phyloP scores from a whole-genome alignment of 805 yeast genomes.

The Kazachstania psychrophila region DNA sequence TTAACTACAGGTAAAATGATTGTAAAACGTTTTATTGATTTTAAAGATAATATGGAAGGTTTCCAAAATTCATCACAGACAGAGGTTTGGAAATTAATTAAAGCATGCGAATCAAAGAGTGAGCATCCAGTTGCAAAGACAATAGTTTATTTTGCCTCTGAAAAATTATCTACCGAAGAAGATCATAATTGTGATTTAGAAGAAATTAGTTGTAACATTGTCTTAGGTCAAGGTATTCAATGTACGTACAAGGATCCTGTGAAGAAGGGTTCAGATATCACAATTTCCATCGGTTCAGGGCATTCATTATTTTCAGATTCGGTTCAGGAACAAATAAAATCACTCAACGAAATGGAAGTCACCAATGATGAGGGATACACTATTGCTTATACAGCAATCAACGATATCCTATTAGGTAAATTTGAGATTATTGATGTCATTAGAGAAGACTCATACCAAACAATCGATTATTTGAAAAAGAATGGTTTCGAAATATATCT shows the following conservation, averaged over 20 bases:
- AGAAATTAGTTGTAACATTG: constrained; percentile 22
- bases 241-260: constrained; percentile 19
- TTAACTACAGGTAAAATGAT: constrained; percentile 77
- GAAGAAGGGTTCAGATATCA: no score
- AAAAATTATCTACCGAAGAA: constrained; percentile 32
- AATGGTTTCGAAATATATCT: constrained; percentile 61
- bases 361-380: constrained; percentile 33
- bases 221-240: constrained; percentile 34
- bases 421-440: constrained; percentile 60
- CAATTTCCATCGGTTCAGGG: constrained; percentile 52
- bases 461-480: constrained; percentile 44
- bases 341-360: constrained; percentile 13
- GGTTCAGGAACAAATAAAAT: constrained; percentile 1
- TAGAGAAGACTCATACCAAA: constrained; percentile 53
- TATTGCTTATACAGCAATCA: constrained; percentile 47
- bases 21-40: constrained; percentile 23
- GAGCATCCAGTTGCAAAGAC: constrained; percentile 11
- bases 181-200: neutral
- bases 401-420: constrained; percentile 52
- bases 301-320: constrained; percentile 25
- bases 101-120: constrained; percentile 1
- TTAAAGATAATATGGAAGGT: neutral
- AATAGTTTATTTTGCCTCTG: constrained; percentile 32
- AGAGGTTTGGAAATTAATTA: constrained; percentile 8
- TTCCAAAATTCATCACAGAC: constrained; percentile 4